phyloP scores from a whole-genome alignment of 163 green algal genomes.

The Chlorella variabilis region DNA sequence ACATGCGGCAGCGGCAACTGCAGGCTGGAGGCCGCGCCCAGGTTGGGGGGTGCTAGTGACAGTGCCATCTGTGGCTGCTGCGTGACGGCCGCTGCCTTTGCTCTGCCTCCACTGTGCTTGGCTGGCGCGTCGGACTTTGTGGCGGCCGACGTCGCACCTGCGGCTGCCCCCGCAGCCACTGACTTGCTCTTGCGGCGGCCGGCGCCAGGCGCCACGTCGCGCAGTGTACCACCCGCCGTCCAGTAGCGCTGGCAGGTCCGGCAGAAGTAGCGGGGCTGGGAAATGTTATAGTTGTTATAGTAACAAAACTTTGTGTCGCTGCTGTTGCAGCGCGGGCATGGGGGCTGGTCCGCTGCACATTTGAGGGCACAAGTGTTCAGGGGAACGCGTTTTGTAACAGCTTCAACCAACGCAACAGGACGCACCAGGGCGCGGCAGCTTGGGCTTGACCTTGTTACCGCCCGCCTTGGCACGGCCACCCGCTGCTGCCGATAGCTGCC shows the following conservation, averaged over 20 bases:
- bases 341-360: conserved; percentile 12
- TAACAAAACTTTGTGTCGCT: conserved; percentile 78
- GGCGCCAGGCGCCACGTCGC: conserved; percentile 87
- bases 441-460: conserved; percentile 21
- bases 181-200: conserved; percentile 85
- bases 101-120: not conserved
- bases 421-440: conserved; percentile 32
- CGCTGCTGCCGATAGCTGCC: not conserved
- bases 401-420: too few relatives aligned
- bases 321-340: conserved; percentile 36
- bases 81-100: not conserved
- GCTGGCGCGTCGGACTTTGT: not conserved
- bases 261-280: conserved; percentile 86
- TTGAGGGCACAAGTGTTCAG: too few relatives aligned
- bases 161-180: too few relatives aligned
- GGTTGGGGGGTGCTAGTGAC: too few relatives aligned
- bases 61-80: too few relatives aligned
- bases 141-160: too few relatives aligned
- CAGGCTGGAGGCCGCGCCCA: not conserved
- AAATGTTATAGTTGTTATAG: conserved; percentile 93
- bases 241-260: conserved; percentile 91
- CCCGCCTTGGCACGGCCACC: not conserved
- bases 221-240: conserved; percentile 88
- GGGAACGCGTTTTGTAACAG: too few relatives aligned
- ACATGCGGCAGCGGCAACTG: not conserved